Evolutionary conservation across 73 alveolate species (phyloP).

Genomic region (Vitrella brassicaformis): DNA sequence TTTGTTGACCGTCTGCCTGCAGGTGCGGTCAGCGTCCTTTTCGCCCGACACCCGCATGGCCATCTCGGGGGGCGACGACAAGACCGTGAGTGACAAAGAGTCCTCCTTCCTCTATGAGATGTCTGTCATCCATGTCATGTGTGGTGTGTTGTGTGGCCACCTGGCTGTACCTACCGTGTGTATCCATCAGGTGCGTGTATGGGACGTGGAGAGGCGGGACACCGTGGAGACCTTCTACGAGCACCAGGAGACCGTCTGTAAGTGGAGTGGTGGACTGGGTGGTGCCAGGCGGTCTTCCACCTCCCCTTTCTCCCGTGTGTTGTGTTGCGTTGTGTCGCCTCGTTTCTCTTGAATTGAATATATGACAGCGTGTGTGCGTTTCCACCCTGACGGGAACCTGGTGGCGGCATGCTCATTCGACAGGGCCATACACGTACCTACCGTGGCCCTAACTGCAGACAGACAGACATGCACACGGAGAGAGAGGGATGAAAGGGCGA

Average conservation of each 20-base stretch:
- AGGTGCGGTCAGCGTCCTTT: conserved; percentile 45
- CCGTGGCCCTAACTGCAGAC: no score
- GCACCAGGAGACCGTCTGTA: conserved; percentile 52
- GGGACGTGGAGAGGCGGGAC: conserved; percentile 47
- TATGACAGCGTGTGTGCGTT: conserved; percentile 38
- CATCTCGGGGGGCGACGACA: conserved; percentile 61
- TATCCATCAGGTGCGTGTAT: conserved; percentile 6
- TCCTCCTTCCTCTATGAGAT: background rate
- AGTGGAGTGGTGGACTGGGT: background rate
- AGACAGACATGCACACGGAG: no score
- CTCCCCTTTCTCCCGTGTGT: background rate
- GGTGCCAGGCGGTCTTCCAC: background rate
- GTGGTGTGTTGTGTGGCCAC: background rate
- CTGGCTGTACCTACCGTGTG: background rate
- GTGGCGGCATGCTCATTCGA: no score
- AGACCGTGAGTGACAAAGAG: conserved; percentile 39
- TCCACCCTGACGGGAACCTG: conserved; percentile 83
- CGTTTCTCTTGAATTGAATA: background rate
- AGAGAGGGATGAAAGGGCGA: no score
- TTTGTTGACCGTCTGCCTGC: background rate
- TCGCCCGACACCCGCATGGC: conserved; percentile 56
- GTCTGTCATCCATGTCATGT: background rate
- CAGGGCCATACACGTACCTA: no score
- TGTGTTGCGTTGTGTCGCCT: background rate
- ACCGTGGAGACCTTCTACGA: conserved; percentile 46